Evolutionary conservation across 192 early-diverging fungal species (phyloP).

Genomic region (Pilaira anomala): DNA sequence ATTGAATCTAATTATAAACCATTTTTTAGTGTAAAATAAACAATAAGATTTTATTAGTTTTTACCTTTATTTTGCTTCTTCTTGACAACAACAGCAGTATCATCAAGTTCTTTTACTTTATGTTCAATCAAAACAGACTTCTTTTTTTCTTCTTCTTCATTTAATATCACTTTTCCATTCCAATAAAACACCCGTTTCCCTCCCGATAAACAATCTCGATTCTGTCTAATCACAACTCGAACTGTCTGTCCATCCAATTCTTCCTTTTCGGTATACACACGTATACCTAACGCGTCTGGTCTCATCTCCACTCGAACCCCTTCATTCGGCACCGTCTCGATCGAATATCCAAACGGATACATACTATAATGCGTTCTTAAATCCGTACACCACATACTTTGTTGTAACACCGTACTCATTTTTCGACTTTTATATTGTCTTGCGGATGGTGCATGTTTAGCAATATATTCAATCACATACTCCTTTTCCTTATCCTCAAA

Average conservation of each 20-base stretch:
- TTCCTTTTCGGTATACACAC: slow-evolving; percentile 34
- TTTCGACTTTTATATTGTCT: slow-evolving; percentile 13
- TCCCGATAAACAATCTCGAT: too few species aligned
- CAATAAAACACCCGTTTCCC: too few species aligned
- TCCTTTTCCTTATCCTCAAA: slow-evolving; percentile 38
- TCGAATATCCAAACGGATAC: slow-evolving; percentile 41
- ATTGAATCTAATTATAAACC: too few species aligned
- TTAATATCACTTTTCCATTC: too few species aligned
- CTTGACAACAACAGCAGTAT: too few species aligned
- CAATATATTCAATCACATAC: slow-evolving; percentile 37
- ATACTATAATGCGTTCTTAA: slow-evolving; percentile 38
- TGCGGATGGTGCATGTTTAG: slow-evolving; percentile 23
- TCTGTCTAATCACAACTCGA: too few species aligned
- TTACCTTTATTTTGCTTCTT: too few species aligned
- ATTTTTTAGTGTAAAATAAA: too few species aligned
- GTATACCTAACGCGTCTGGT: slow-evolving; percentile 40
- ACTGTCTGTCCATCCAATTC: slow-evolving; percentile 26
- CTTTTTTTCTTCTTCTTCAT: too few species aligned
- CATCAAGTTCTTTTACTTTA: too few species aligned
- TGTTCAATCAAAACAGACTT: too few species aligned
- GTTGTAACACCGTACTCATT: not conserved
- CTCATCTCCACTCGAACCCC: slow-evolving; percentile 38
- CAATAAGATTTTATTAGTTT: too few species aligned
- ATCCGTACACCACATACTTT: slow-evolving; percentile 38
- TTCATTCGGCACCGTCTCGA: slow-evolving; percentile 35